Base-by-base conservation (phyloP, 805 yeast species). In the Barnettozyma sp. region DNA sequence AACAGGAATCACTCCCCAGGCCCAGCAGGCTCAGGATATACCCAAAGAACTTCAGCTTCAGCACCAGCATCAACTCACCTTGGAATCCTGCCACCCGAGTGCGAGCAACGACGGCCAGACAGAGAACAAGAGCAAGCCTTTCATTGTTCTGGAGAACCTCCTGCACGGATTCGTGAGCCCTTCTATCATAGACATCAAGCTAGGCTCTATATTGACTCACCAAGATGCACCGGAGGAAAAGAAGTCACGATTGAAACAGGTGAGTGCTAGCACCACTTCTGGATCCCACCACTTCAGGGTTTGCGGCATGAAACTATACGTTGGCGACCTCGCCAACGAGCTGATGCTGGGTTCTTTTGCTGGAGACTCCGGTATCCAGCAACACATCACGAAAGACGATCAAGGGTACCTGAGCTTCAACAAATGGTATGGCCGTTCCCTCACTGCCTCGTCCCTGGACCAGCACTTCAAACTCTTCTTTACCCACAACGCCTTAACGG, bases 281-380 rank as follows among this genome's bases (percentile, higher is more conserved):
- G 95, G 96, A 0, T 62, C 78, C 4, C 62, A 84, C 10, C 70
- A 76, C 13, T 77, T 81, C 44, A 64, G 98, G 41, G 74, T 90
- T 4, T 88, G 97, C 49, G 98, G 98, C 0, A 83, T 90, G 90
- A 78, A 78, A 42, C 57, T 80, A 5, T 66, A 56, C 44, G 40
- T 47, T 19, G 48, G 47, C 22, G 13, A 33, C 1, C 0, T 41
- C 1, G 54, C 57, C 8, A 36, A 40, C n/a, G 15, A 49, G 6
- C 15, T 30, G 2, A 16, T 15, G 8, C 43, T 47, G 44, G 14
- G 36, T n/a, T n/a, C n/a, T n/a, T n/a, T n/a, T n/a, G n/a, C n/a
- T n/a, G n/a, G n/a, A n/a, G n/a, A n/a, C n/a, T n/a, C n/a, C n/a
- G n/a, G n/a, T n/a, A n/a, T n/a, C n/a, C n/a, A 36, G 16, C 44